Percentiles rank a stretch among this genome's conserved stretches.
Conservation (phyloP, 1,139 yeast species). For the Saccharomyces hybrid region DNA sequence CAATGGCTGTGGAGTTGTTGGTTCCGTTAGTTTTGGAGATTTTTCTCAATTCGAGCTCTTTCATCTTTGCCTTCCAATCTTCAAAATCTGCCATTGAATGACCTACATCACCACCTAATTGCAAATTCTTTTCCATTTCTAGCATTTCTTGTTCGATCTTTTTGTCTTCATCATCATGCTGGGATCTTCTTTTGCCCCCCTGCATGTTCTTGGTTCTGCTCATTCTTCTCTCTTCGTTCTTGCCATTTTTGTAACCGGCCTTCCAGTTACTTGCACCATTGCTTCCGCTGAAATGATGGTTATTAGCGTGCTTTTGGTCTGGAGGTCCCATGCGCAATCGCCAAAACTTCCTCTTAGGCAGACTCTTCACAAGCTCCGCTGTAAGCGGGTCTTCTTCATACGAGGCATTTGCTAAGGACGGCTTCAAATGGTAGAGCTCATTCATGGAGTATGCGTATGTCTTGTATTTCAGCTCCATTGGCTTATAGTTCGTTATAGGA, state of each 20-base stretch:
- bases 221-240: constrained; percentile 8
- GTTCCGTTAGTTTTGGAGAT: constrained; percentile 46
- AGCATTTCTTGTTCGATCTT: constrained; percentile 13
- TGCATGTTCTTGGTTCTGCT: background rate
- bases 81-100: constrained; percentile 67
- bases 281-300: constrained; percentile 4
- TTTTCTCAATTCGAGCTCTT: constrained; percentile 46
- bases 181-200: constrained; percentile 1
- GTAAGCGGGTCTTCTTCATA: background rate
- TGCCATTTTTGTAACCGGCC: constrained; percentile 8
- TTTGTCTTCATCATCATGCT: constrained; percentile 3
- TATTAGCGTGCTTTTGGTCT: constrained; percentile 11
- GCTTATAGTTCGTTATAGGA: constrained; percentile 17
- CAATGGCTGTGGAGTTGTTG: background rate
- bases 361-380: constrained; percentile 1
- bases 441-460: constrained; percentile 19
- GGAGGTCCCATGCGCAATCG: constrained; percentile 24
- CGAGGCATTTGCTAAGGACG: background rate
- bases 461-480: constrained; percentile 10
- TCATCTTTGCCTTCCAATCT: constrained; percentile 60
- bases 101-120: constrained; percentile 31
- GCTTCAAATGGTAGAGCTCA: constrained; percentile 11
- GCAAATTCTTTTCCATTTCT: constrained; percentile 11
- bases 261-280: constrained; percentile 5
- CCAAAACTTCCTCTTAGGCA: constrained; percentile 32